Percentiles rank a stretch among this genome's conserved stretches.
These are phyloP conservation scores for Trichoderma sp. DNA, from an alignment of 2,329 filamentous ascomycete species.

Conservation along the genomic window DNA sequence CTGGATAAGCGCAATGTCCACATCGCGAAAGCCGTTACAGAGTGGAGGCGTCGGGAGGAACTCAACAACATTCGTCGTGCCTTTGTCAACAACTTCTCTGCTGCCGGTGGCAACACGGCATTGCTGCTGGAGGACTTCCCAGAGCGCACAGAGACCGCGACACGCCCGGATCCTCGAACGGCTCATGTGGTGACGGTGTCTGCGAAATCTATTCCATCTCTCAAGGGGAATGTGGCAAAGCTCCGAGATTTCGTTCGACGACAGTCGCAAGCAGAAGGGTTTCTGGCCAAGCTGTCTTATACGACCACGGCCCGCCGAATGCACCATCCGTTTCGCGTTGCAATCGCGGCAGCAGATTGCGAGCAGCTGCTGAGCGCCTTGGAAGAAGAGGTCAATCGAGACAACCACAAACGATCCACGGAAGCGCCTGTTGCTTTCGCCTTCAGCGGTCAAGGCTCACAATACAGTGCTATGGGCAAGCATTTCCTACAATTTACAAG, in stretches of 20 bases:
- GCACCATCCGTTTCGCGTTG: constrained; percentile 60
- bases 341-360: constrained; percentile 45
- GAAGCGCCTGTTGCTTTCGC: constrained; percentile 46
- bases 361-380: constrained; percentile 35
- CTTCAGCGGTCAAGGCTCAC: constrained; percentile 48
- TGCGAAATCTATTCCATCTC: constrained; percentile 24
- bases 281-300: constrained; percentile 57
- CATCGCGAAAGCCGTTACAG: constrained; percentile 27
- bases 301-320: constrained; percentile 66
- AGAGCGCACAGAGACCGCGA: neutral
- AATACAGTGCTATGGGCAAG: constrained; percentile 55
- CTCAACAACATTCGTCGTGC: constrained; percentile 32
- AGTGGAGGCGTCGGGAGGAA: constrained; percentile 35
- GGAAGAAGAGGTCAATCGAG: constrained; percentile 28
- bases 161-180: neutral
- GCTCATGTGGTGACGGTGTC: constrained; percentile 21
- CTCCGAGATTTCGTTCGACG: constrained; percentile 1
- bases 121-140: constrained; percentile 62
- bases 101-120: constrained; percentile 72
- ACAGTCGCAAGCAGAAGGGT: neutral
- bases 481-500: constrained; percentile 53
- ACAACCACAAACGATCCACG: constrained; percentile 33
- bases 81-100: constrained; percentile 67
- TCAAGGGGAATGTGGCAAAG: constrained; percentile 11
- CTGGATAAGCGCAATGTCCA: constrained; percentile 59